Base-by-base conservation (phyloP, 2,329 filamentous ascomycete species). In the Microsporum ferrugineum region DNA sequence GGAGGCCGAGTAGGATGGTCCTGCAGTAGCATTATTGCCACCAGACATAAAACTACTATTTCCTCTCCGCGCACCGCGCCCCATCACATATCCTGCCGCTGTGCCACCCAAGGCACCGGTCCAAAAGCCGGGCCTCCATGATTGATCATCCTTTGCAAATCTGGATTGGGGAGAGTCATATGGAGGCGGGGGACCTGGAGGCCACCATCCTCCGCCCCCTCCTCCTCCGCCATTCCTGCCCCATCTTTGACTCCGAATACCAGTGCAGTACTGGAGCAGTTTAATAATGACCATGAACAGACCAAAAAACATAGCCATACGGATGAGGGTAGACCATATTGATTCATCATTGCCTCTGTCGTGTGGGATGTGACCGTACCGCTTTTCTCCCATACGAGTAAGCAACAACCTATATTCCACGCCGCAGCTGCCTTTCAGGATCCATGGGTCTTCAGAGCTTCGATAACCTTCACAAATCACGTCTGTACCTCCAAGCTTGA, bases 391-490 rank as follows among this genome's bases (percentile, higher is more conserved):
- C 63, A 81, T 78, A 8, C 87, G 84, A 0, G 91, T 97, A 59
- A 97, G 77, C 0, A 88, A 73, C 5, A 97, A 75, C 12, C 87
- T 81, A 74, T 97, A 97, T 75, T 96, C 89, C 29, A 96, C 91
- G 12, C 88, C 94, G 74, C 92, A 97, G 72, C 88, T 94, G 27
- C 94, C 94, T 69, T 88, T 91, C 60, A 97, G 77, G n/a, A 97
- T 82, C 72, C 90, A 95, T 0, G 84, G 84, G 72, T 97, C 94
- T 55, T 92, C 84, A 0, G 86, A 75, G 12, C 78, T 80, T 62
- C 82, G 78, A 75, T 96, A 97, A 8, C 94, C 92, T 71, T 99
- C 92, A 73, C 94, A 99, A 8, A 91, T 79, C 60, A 97, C 92
- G 64, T 97, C 91, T 8, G 92, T 96, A 63, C 83, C 82, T 61